phyloP scores from a whole-genome alignment of 1,139 yeast species.

The Kurtzmaniella quercitrusa region DNA sequence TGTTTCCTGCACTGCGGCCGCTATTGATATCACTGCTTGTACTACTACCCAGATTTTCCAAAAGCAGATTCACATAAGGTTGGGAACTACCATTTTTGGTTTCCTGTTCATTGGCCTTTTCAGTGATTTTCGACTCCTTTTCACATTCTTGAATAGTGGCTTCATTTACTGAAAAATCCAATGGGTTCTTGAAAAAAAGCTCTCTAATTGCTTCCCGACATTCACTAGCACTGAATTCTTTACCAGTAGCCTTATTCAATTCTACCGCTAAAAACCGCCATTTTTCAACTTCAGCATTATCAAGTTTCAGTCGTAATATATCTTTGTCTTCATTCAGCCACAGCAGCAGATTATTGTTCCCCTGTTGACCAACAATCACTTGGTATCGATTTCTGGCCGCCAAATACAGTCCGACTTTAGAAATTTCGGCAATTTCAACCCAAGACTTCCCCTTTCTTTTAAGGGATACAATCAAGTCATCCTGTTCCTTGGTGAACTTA shows the following conservation, averaged over 20 bases:
- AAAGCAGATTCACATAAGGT: conserved; percentile 5
- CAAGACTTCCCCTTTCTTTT: conserved; percentile 65
- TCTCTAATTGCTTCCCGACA: conserved; percentile 52
- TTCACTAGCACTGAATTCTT: conserved; percentile 48
- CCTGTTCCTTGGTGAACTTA: conserved; percentile 67
- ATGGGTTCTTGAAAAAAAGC: conserved; percentile 56
- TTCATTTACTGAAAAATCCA: conserved; percentile 51
- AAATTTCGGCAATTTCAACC: conserved; percentile 69
- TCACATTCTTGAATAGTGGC: conserved; percentile 35
- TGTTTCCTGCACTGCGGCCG: conserved; percentile 1
- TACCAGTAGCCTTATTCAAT: conserved; percentile 56
- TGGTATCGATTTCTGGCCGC: conserved; percentile 80
- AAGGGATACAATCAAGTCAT: conserved; percentile 55
- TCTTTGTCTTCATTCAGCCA: conserved; percentile 60
- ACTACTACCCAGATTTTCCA: background rate
- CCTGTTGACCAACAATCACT: conserved; percentile 80
- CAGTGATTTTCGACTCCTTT: conserved; percentile 36
- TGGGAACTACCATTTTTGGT: conserved; percentile 5
- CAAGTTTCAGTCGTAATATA: conserved; percentile 50
- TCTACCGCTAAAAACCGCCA: conserved; percentile 65
- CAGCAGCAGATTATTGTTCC: conserved; percentile 60
- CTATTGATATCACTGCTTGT: background rate
- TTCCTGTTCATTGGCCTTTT: conserved; percentile 29
- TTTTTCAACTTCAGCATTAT: conserved; percentile 68
- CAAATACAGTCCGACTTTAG: conserved; percentile 62